Evolutionary conservation across 306 rosid genomes (phyloP).

Genomic region (Casuarina cunninghamiana): DNA sequence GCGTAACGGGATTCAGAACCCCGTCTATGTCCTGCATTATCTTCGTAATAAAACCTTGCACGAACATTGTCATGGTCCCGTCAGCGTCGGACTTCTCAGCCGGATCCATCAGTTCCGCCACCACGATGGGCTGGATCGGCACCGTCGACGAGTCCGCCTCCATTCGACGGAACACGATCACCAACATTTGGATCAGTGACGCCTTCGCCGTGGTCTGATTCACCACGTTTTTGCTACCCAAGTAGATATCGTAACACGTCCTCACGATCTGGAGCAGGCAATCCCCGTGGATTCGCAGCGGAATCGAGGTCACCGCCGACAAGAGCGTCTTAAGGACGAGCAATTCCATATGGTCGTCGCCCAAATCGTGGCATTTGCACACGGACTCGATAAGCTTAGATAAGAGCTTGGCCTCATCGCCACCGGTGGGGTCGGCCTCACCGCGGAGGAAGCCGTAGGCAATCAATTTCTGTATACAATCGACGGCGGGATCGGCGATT

Average conservation of each 20-base stretch:
- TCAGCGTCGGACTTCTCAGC: slow-evolving; percentile 74
- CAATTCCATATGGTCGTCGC: slow-evolving; percentile 86
- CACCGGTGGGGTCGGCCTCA: slow-evolving; percentile 75
- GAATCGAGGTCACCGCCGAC: slow-evolving; percentile 91
- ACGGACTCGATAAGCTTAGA: slow-evolving; percentile 82
- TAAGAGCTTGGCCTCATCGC: slow-evolving; percentile 67
- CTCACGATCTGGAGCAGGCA: slow-evolving; percentile 85
- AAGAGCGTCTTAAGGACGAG: slow-evolving; percentile 75
- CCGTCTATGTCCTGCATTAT: slow-evolving; percentile 98
- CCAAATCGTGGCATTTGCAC: slow-evolving; percentile 84
- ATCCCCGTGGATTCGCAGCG: slow-evolving; percentile 93
- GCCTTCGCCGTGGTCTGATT: slow-evolving; percentile 98
- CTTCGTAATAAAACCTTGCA: slow-evolving; percentile 95
- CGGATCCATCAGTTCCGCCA: slow-evolving; percentile 92
- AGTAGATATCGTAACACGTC: slow-evolving; percentile 88
- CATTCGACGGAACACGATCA: slow-evolving; percentile 96
- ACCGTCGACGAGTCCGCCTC: slow-evolving; percentile 97
- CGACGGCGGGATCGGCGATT: slow-evolving; percentile 98
- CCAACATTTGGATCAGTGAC: slow-evolving; percentile 92
- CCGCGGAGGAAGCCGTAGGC: slow-evolving; percentile 90
- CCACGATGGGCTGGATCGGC: slow-evolving; percentile 94
- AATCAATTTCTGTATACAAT: slow-evolving; percentile 86
- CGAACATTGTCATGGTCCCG: slow-evolving; percentile 74
- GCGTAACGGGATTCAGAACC: slow-evolving; percentile 73
- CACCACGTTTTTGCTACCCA: slow-evolving; percentile 81